Evolutionary conservation across 306 rosid species (phyloP).

Genomic region (Morella rubra): DNA sequence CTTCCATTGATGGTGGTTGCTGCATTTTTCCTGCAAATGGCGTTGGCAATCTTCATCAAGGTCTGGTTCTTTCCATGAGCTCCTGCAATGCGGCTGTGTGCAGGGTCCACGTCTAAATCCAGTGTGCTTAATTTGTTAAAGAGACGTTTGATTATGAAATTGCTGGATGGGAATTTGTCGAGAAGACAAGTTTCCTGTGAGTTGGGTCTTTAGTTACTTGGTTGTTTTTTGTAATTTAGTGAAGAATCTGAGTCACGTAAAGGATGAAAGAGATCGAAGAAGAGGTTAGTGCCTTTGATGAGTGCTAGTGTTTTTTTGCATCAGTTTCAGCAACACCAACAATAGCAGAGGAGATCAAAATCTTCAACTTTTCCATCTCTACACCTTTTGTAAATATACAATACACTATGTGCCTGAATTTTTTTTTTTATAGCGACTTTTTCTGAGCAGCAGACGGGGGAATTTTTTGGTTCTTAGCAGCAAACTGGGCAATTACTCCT

Average conservation of each 20-base stretch:
- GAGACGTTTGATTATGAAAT: neutral
- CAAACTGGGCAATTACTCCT: too few relatives aligned
- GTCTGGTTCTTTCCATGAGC: conserved; percentile 92
- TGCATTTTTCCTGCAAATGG: conserved; percentile 83
- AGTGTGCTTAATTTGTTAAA: conserved; percentile 15
- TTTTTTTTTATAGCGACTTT: too few relatives aligned
- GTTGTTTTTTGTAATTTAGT: conserved; percentile 4
- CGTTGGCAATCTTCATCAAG: conserved; percentile 88
- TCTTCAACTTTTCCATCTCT: neutral
- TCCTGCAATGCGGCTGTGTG: conserved; percentile 13
- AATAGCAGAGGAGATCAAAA: conserved; percentile 1
- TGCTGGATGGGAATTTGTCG: conserved; percentile 6
- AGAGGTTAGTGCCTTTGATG: neutral
- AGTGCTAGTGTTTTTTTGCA: neutral
- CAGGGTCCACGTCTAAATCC: conserved; percentile 16
- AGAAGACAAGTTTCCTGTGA: conserved; percentile 4
- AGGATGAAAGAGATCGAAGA: neutral
- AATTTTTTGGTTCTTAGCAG: neutral
- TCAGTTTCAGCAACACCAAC: conserved; percentile 2
- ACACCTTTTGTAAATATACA: conserved; percentile 23
- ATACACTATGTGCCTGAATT: too few relatives aligned
- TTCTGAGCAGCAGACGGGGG: neutral
- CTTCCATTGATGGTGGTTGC: conserved; percentile 58
- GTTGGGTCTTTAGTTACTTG: conserved; percentile 13
- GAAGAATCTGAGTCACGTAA: conserved; percentile 3